A percentile compares a stretch with the other conserved stretches of the same genome.
Conservation (phyloP, 495 filamentous ascomycete species). For the Neurospora sp. region DNA sequence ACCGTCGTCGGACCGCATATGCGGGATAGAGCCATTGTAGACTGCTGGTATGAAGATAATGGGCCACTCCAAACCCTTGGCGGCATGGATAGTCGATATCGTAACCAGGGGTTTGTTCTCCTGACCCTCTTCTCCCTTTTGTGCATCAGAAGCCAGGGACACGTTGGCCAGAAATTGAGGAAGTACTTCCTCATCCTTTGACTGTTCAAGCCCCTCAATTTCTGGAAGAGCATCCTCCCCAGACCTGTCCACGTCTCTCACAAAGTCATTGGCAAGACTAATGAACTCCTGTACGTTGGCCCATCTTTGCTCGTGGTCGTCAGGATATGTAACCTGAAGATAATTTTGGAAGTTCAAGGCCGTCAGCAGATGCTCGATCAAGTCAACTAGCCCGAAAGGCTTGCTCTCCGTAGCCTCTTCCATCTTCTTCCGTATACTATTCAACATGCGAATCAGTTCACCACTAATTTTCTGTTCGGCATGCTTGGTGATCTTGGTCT, state of each 20-base stretch:
- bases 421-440: conserved; percentile 53
- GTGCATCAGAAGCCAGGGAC: conserved; percentile 68
- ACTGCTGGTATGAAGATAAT: conserved; percentile 89
- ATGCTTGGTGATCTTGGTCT: conserved; percentile 56
- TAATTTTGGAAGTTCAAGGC: conserved; percentile 65
- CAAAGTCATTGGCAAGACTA: conserved; percentile 63
- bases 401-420: conserved; percentile 25
- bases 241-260: conserved; percentile 28
- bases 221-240: conserved; percentile 64
- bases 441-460: conserved; percentile 39
- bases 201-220: conserved; percentile 66
- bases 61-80: conserved; percentile 97
- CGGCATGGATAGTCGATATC: conserved; percentile 93
- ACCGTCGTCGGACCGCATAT: conserved; percentile 80
- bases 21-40: conserved; percentile 88
- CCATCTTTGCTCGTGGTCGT: conserved; percentile 79
- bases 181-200: conserved; percentile 56
- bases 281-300: conserved; percentile 86
- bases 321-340: conserved; percentile 55
- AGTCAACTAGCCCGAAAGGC: conserved; percentile 48
- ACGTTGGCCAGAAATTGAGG: conserved; percentile 85
- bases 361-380: conserved; percentile 65
- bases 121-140: conserved; percentile 48
- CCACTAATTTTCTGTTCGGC: conserved; percentile 48
- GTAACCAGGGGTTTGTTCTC: conserved; percentile 59